Percentiles rank a stretch among this genome's conserved stretches.
Evolutionary conservation across 1,284 basidiomycete genomes (phyloP).

Genomic region (Lignosus rhinocerotis): DNA sequence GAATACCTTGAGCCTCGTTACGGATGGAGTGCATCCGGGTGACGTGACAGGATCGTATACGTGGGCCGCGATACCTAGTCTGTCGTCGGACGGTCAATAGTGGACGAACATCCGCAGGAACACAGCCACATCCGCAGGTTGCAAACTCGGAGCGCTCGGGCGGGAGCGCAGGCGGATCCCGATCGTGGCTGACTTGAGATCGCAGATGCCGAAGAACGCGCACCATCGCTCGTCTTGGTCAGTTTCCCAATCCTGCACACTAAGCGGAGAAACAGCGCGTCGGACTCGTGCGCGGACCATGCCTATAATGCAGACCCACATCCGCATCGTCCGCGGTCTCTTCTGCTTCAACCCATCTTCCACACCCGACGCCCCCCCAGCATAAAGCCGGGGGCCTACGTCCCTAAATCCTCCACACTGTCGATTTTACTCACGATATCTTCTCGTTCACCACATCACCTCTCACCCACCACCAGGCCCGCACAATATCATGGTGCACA

Average conservation of each 20-base stretch:
- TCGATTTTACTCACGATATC: not conserved
- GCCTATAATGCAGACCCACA: not conserved
- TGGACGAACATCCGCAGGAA: not conserved
- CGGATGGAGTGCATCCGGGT: not conserved
- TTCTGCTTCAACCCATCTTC: not conserved
- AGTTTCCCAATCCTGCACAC: not conserved
- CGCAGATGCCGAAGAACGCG: conserved; percentile 14
- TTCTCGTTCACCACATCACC: not conserved
- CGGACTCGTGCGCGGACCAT: not conserved
- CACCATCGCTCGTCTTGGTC: not conserved
- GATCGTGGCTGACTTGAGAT: not conserved
- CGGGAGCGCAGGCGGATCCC: conserved; percentile 3
- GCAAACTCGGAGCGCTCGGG: not conserved
- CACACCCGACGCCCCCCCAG: conserved; percentile 7
- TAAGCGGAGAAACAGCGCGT: conserved; percentile 1
- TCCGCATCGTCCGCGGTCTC: conserved; percentile 7
- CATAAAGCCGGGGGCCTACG: conserved; percentile 5
- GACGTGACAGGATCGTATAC: not conserved
- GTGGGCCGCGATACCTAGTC: too few species aligned
- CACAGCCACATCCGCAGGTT: conserved; percentile 4
- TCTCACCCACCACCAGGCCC: conserved; percentile 16
- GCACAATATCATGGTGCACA: not conserved
- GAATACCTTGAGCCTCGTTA: not conserved
- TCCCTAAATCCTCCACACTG: not conserved
- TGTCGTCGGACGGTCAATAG: not conserved